A percentile compares a stretch with the other conserved stretches of the same genome.
These are phyloP conservation scores for Otatea glauca DNA, from an alignment of 176 grass and related monocot genomes.

Conservation along the genomic window DNA sequence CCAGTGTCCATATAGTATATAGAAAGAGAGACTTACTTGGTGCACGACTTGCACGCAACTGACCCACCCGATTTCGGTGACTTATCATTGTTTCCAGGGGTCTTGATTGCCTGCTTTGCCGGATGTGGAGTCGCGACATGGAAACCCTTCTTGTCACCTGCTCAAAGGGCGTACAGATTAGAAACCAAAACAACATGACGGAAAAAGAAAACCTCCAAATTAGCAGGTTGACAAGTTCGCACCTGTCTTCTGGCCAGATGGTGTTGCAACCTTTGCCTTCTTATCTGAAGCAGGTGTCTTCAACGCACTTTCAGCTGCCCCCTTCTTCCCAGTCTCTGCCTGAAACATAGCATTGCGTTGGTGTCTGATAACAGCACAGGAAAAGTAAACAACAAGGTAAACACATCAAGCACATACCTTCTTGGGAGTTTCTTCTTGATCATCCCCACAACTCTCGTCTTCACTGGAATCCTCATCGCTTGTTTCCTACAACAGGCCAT, in stretches of 20 bases:
- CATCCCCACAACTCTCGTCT: conserved; percentile 47
- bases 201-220: neutral
- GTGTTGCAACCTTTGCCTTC: conserved; percentile 76
- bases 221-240: neutral
- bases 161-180: conserved; percentile 10
- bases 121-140: conserved; percentile 88
- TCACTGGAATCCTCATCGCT: conserved; percentile 39
- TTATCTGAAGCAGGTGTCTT: conserved; percentile 77
- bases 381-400: neutral
- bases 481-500: conserved; percentile 27
- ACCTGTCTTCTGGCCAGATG: conserved; percentile 74
- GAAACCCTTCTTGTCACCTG: conserved; percentile 67
- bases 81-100: conserved; percentile 63
- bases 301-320: conserved; percentile 38
- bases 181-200: neutral
- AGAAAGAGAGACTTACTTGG: conserved; percentile 51
- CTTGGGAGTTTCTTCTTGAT: conserved; percentile 80
- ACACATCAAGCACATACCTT: conserved; percentile 47
- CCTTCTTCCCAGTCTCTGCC: conserved; percentile 70
- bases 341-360: conserved; percentile 39
- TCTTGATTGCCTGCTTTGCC: conserved; percentile 65
- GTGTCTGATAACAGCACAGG: neutral
- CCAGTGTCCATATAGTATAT: too few relatives aligned
- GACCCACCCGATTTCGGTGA: conserved; percentile 76
- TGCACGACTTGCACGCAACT: conserved; percentile 65